Percentiles rank a stretch among this genome's conserved stretches.
phyloP scores from a whole-genome alignment of 2,329 filamentous ascomycete genomes.

The Colletotrichum trifolii region DNA sequence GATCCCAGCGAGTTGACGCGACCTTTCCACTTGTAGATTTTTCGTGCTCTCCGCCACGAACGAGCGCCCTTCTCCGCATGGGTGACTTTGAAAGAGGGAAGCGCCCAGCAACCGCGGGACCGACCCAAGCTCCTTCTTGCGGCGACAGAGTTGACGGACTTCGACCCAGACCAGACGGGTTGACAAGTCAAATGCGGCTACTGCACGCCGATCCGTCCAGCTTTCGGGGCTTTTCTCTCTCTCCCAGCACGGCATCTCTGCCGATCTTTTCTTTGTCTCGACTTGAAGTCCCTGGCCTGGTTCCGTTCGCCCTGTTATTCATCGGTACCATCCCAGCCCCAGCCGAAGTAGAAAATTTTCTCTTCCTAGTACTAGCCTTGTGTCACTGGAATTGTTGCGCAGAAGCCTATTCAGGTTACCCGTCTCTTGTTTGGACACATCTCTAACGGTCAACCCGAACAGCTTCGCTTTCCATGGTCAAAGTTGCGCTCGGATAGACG shows the following conservation, averaged over 20 bases:
- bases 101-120: too few species aligned
- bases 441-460: background rate
- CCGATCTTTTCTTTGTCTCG: constrained; percentile 31
- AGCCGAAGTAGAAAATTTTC: constrained; percentile 1
- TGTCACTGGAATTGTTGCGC: background rate
- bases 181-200: too few species aligned
- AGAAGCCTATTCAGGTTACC: constrained; percentile 3
- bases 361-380: constrained; percentile 3
- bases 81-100: background rate
- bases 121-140: background rate
- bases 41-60: background rate
- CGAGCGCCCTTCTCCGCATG: constrained; percentile 6
- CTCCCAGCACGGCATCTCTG: constrained; percentile 1
- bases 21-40: background rate
- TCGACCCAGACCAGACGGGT: background rate
- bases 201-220: constrained; percentile 1
- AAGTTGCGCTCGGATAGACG: background rate
- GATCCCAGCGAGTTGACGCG: constrained; percentile 13
- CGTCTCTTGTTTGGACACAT: background rate
- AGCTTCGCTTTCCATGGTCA: background rate
- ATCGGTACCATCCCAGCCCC: constrained; percentile 1
- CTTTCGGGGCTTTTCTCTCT: constrained; percentile 18
- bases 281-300: constrained; percentile 18
- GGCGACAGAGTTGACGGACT: background rate
- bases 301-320: constrained; percentile 9